phyloP scores from a whole-genome alignment of 352 stramenopile species.

The Globisporangium camurandrum region DNA sequence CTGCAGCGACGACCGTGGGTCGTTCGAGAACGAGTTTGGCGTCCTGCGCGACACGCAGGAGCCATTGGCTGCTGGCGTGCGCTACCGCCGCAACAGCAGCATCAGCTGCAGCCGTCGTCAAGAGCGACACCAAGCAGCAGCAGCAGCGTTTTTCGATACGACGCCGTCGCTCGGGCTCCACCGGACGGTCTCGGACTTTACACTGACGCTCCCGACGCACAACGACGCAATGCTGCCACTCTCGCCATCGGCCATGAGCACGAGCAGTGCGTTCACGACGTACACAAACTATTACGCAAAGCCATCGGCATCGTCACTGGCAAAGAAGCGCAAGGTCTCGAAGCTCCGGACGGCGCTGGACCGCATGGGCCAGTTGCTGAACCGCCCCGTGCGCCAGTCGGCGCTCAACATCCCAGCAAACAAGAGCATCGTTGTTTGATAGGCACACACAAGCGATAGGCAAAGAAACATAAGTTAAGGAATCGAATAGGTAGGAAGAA shows the following conservation, averaged over 20 bases:
- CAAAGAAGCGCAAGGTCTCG: conserved; percentile 63
- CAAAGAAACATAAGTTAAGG: background rate
- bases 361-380: conserved; percentile 66
- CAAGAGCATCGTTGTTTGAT: conserved; percentile 68
- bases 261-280: conserved; percentile 19
- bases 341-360: conserved; percentile 55
- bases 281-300: conserved; percentile 20
- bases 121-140: too few relatives aligned
- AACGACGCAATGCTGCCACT: conserved; percentile 6
- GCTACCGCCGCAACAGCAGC: too few relatives aligned
- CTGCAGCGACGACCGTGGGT: conserved; percentile 23
- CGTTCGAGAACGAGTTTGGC: conserved; percentile 29
- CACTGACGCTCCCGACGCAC: conserved; percentile 5
- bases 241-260: conserved; percentile 9
- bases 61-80: conserved; percentile 9
- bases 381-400: conserved; percentile 63
- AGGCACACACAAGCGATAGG: background rate
- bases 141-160: conserved; percentile 3
- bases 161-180: conserved; percentile 4
- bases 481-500: background rate
- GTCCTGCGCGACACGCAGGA: conserved; percentile 15
- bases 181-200: conserved; percentile 7
- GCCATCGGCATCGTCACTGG: conserved; percentile 13
- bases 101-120: too few relatives aligned
- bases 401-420: conserved; percentile 46